Evolutionary conservation across 2,329 filamentous ascomycete genomes (phyloP), one percentile per base, ranked within the genome.

Genomic region (Cryphonectria nitschkei): DNA sequence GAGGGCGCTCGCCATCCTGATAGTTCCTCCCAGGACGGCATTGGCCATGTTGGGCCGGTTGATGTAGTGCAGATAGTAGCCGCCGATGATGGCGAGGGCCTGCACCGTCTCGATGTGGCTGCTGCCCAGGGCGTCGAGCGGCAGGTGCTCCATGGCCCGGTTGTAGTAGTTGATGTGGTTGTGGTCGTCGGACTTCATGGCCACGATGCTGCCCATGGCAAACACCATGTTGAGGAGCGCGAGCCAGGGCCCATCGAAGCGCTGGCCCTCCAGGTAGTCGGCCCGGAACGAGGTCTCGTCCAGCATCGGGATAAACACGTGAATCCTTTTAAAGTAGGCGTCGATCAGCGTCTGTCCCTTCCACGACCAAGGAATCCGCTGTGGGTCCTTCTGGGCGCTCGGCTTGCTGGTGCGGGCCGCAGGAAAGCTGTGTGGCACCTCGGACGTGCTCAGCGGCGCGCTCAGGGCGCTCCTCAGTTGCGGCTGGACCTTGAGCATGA

Each of bases 11-110:
- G 92, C 91, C 87, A 94, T 92, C 68, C 92, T 85, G 69, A 93
- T 84, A 3, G 90, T 89, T 2, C 90, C 91, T 26, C 92, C 92
- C 76, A 92, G 87, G 13, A 94, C 84, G 34, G 90, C 89, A 77
- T 93, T 92, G 22, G 91, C 92, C 83, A 93, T 91, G 76, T 93
- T 93, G 1, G 92, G 92, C 29, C 91, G 86, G 80, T 93, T 93
- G 75, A 92, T 88, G 76, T 94, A 94, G 79, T 94, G 92, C 69
- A 93, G 87, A 77, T 94, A 94, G 81, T 90, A 92, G 39, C 92
- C 92, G 56, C 91, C 91, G 75, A 93, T 89, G 37, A 94, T 84
- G 2, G 89, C 88, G 22, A 94, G 80, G 1, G 92, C 89, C 77
- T 94, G 92, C 2, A 94, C 85, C 0, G 88, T 91, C 78, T 94